Percentiles rank a stretch among this genome's conserved stretches.
phyloP scores from a whole-genome alignment of 108 stramenopile genomes.

The Fragilariopsis cylindrus region DNA sequence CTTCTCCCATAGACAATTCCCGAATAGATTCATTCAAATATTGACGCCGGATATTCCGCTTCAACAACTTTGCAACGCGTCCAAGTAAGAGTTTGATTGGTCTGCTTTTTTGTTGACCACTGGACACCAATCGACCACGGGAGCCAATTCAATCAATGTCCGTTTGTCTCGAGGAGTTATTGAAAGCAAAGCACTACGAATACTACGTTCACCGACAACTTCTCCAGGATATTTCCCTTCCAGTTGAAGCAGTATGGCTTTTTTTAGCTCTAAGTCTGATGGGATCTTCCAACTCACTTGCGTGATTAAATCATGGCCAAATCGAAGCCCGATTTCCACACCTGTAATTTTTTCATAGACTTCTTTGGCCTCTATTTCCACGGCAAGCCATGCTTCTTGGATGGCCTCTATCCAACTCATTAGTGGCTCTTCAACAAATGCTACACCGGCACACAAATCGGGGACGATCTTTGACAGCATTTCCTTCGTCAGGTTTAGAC shows the following conservation, averaged over 20 bases:
- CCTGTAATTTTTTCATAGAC: constrained; percentile 27
- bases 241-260: constrained; percentile 27
- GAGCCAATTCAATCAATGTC: constrained; percentile 44
- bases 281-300: constrained; percentile 44
- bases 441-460: constrained; percentile 32
- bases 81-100: constrained; percentile 34
- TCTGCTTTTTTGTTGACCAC: constrained; percentile 7
- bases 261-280: constrained; percentile 24
- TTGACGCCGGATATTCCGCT: constrained; percentile 38
- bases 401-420: constrained; percentile 40
- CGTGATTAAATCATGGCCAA: constrained; percentile 42
- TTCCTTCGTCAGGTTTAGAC: constrained; percentile 20
- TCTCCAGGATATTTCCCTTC: constrained; percentile 30
- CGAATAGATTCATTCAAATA: constrained; percentile 32
- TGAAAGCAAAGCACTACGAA: constrained; percentile 28
- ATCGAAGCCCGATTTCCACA: constrained; percentile 39
- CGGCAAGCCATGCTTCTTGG: constrained; percentile 9
- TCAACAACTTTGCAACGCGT: constrained; percentile 30
- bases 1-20: constrained; percentile 36
- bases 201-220: constrained; percentile 13
- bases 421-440: constrained; percentile 20
- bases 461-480: constrained; percentile 27
- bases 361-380: constrained; percentile 35
- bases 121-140: not conserved
- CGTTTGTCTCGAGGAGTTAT: constrained; percentile 39